Base-by-base conservation (phyloP, 192 early-diverging fungal species). In the Backusella westeae region DNA sequence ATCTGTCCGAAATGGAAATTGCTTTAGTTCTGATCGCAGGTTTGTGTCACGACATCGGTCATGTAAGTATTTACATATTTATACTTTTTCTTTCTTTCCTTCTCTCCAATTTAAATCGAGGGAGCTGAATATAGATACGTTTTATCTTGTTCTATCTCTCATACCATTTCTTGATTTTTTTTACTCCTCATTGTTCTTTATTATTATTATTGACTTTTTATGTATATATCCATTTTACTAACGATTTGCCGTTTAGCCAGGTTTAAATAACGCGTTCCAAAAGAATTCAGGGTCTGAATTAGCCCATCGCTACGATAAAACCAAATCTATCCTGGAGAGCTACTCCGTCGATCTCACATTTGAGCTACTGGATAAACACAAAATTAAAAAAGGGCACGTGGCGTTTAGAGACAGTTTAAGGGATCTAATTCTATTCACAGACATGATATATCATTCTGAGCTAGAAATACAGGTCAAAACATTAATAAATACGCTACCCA, bases 261-360 rank as follows among this genome's bases (percentile, higher is more conserved):
- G 96, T n/a, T 80, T 91, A 39, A 96, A 94, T 86, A 97, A 97
- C 71, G 79, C 94, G 14, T 97, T 90, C 75, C 93, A 96, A 76
- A 88, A 92, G 41, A 94, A 96, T 81, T 90, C 94, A n/a, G 82
- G 89, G 70, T 91, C 94, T 7, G 87, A 90, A 1, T 72, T 94
- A 6, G 93, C 92, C 0, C 78, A 83, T 49, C 77, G 75, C 59
- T 96, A 94, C 76, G 86, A 91, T 69, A 26, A 29, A 29, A 87
- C 92, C 75, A 56, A 80, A 53, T 95, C 95, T 12, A 90, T 96
- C 4, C 87, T 97, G 2, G 96, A 97, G 79, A 90, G 87, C 73
- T 89, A 93, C 72, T 95, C 94, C 21, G 89, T 89, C 74, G 91
- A 91, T 39, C 84, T 93, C 21, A 84, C 94, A 4, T 81, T 86